Evolutionary conservation across 257 asterid species (phyloP).

Genomic region (Craterostigma plantagineum): DNA sequence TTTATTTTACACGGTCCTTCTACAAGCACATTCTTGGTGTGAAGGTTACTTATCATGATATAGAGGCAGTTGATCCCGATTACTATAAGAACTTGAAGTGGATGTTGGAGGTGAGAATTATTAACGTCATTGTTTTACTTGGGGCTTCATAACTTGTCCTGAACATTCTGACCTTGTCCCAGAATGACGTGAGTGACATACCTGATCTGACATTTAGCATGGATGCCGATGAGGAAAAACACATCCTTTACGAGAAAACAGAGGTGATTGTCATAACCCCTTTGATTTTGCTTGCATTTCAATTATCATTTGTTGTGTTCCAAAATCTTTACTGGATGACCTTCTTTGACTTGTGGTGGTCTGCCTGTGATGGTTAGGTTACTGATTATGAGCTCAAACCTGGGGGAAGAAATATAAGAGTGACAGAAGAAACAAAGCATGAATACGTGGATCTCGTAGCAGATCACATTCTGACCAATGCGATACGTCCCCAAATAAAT

Average conservation of each 20-base stretch:
- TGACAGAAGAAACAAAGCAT: slow-evolving; percentile 92
- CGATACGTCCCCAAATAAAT: slow-evolving; percentile 93
- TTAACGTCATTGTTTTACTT: no score
- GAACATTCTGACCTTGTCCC: slow-evolving; percentile 7
- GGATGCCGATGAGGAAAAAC: slow-evolving; percentile 99
- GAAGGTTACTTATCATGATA: slow-evolving; percentile 98
- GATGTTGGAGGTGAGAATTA: slow-evolving; percentile 89
- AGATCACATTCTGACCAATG: slow-evolving; percentile 88
- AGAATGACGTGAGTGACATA: slow-evolving; percentile 94
- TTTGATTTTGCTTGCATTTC: slow-evolving; percentile 7
- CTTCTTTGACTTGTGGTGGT: no score
- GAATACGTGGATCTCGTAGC: slow-evolving; percentile 97
- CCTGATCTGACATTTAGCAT: slow-evolving; percentile 96
- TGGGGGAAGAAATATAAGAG: slow-evolving; percentile 95
- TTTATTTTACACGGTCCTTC: slow-evolving; percentile 89
- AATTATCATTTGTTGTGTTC: neutral
- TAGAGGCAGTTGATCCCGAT: slow-evolving; percentile 99
- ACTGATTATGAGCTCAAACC: slow-evolving; percentile 95
- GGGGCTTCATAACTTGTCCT: neutral
- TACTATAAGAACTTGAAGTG: slow-evolving; percentile 91
- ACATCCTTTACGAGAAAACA: slow-evolving; percentile 82
- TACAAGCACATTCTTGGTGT: slow-evolving; percentile 96
- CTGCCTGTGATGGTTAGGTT: slow-evolving; percentile 62
- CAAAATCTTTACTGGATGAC: neutral
- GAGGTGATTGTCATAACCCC: slow-evolving; percentile 35